Evolutionary conservation across 1,139 yeast species (phyloP), one percentile per base, ranked within the genome.

Genomic region (Geotrichum cucujoidarum): DNA sequence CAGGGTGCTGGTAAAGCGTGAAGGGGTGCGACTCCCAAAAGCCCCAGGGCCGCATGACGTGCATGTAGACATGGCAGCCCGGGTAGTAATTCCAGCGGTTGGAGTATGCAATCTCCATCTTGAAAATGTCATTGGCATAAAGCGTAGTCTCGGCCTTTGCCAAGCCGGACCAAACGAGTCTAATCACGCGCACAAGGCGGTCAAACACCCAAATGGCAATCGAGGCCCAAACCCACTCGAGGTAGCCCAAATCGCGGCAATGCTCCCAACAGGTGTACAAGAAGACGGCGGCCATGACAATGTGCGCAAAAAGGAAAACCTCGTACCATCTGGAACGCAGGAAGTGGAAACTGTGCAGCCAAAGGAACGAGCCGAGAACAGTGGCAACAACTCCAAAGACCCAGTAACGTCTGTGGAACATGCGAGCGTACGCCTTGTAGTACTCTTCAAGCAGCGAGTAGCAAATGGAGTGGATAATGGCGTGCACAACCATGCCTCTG

Each of bases 1-100:
- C 47, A 31, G 55, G 49, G 5, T 55, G 41, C 17, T 56, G 58
- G 30, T 75, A 68, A 25, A 78, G 64, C 0, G 88, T 78, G 59
- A 81, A 80, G 0, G 88, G 87, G 62, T 81, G 88, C 0, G 82
- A 76, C 60, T 81, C 84, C 53, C 71, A 59, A 44, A 55, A 58
- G 3, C 47, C 34, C 24, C 53, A 46, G 29, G 57, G 55, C 14
- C 51, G 48, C 31, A 78, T 58, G 54, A 80, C 76, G 60, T 79
- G 77, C 44, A 81, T 64, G 56, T 70, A 80, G 1, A 75, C 76
- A 58, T 62, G 69, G 20, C 66, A 63, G 0, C 74, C 74, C 10
- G 72, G 72, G 38, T 54, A 57, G 18, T 65, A 61, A 14, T 57
- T 53, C 69, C 71, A 65, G 38, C 56, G 48, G 2, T 51, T 55